Percentiles rank a stretch among this genome's conserved stretches.
Evolutionary conservation across 2,329 filamentous ascomycete species (phyloP).

Genomic region (Penicillium polonicum): DNA sequence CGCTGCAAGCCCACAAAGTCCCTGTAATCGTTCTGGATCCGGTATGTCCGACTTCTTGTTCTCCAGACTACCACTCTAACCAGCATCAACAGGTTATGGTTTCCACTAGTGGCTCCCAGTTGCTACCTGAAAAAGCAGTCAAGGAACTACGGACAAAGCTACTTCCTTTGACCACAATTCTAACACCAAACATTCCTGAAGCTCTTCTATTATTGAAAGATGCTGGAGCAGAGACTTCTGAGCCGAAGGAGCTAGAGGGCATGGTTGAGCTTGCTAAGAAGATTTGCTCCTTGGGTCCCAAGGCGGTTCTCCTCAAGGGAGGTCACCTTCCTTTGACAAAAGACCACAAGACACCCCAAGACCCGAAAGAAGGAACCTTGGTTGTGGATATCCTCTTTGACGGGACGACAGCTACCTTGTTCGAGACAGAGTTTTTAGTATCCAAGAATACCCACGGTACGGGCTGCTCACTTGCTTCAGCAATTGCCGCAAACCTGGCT

Average conservation of each 20-base stretch:
- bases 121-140: conserved; percentile 47
- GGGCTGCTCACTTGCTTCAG: conserved; percentile 85
- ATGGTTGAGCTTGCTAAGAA: conserved; percentile 66
- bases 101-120: conserved; percentile 49
- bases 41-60: conserved; percentile 49
- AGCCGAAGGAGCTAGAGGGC: conserved; percentile 61
- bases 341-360: conserved; percentile 59
- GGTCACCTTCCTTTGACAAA: conserved; percentile 78
- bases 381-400: conserved; percentile 79
- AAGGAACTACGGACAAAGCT: conserved; percentile 41
- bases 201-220: conserved; percentile 47
- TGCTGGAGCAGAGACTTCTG: conserved; percentile 36
- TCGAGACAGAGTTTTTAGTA: conserved; percentile 69
- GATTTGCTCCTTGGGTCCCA: conserved; percentile 68
- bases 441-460: conserved; percentile 90
- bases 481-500: conserved; percentile 63
- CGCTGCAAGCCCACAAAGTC: conserved; percentile 59
- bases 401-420: conserved; percentile 54
- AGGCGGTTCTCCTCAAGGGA: conserved; percentile 83
- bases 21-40: conserved; percentile 69
- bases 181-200: conserved; percentile 53
- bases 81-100: conserved; percentile 73
- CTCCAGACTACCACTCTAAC: conserved; percentile 10
- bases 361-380: conserved; percentile 59
- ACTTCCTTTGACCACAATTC: conserved; percentile 45